Conservation (phyloP, 192 early-diverging fungal genomes). For the Nowakowskiella sp. region DNA sequence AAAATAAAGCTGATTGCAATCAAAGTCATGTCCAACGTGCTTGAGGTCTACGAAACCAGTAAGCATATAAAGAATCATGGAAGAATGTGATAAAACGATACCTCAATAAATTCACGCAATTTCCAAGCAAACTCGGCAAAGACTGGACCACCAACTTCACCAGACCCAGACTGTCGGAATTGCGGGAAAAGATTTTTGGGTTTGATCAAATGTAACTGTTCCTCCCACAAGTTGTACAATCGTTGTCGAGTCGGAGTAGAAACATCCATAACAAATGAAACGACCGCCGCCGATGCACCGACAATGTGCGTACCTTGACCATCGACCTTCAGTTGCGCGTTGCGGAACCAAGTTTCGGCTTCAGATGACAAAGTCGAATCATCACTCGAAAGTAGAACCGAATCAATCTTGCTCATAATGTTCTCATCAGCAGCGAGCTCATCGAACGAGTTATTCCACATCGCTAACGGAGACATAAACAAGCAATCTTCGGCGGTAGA, state of each 20-base stretch:
- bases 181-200: conserved; percentile 1
- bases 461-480: not conserved
- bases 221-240: conserved; percentile 6
- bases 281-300: conserved; percentile 8
- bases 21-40: conserved; percentile 69
- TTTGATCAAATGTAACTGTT: conserved; percentile 12
- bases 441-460: not conserved
- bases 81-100: conserved; percentile 9
- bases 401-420: conserved; percentile 6
- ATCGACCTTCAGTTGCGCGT: not conserved
- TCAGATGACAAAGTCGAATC: not conserved
- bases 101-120: conserved; percentile 56
- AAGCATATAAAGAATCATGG: conserved; percentile 1
- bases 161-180: not conserved
- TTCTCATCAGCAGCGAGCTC: too few species aligned
- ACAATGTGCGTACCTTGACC: conserved; percentile 1
- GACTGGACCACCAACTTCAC: conserved; percentile 12
- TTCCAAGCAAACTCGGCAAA: conserved; percentile 38
- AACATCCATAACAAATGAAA: conserved; percentile 16
- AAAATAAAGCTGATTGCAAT: conserved; percentile 71
- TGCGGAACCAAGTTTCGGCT: conserved; percentile 4
- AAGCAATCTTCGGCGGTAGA: conserved; percentile 3
- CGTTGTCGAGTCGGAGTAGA: conserved; percentile 6
- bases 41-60: conserved; percentile 47
- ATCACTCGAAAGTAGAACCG: conserved; percentile 7